Conservation (phyloP, 2,329 filamentous ascomycete genomes). For the Herpotrichia juniperi region DNA sequence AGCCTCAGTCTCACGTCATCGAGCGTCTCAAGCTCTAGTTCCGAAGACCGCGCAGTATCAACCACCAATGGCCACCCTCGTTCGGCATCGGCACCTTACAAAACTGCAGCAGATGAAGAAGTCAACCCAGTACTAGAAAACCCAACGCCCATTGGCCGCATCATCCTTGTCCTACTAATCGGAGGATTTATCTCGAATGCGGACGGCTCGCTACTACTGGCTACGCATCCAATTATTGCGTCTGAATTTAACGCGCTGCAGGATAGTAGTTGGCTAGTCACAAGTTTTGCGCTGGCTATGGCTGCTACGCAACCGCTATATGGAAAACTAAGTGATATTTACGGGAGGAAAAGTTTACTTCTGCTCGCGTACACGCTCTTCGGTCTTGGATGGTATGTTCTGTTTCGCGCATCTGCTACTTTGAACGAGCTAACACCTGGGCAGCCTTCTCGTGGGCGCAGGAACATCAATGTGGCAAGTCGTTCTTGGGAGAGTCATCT, state of each 20-base stretch:
- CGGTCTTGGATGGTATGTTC: conserved; percentile 34
- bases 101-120: not conserved
- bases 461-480: conserved; percentile 18
- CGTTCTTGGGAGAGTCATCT: conserved; percentile 60
- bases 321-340: conserved; percentile 54
- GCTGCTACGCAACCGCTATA: conserved; percentile 48
- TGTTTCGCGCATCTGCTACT: not conserved
- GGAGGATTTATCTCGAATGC: conserved; percentile 66
- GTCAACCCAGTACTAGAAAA: not conserved
- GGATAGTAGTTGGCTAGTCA: conserved; percentile 52
- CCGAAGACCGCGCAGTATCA: not conserved
- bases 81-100: too few relatives aligned
- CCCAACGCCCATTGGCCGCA: conserved; percentile 2
- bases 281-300: conserved; percentile 51
- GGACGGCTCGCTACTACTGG: conserved; percentile 69
- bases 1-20: conserved; percentile 4
- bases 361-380: conserved; percentile 50
- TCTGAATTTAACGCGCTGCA: conserved; percentile 53
- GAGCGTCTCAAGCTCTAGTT: not conserved
- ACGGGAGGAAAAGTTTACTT: conserved; percentile 50
- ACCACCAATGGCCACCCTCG: too few relatives aligned
- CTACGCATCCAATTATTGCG: conserved; percentile 64
- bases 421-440: conserved; percentile 2
- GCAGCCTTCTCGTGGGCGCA: conserved; percentile 10
- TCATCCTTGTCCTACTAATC: conserved; percentile 9